Percentiles rank a stretch among this genome's conserved stretches.
Evolutionary conservation across 306 rosid species (phyloP).

Genomic region (Carpinus fangiana): DNA sequence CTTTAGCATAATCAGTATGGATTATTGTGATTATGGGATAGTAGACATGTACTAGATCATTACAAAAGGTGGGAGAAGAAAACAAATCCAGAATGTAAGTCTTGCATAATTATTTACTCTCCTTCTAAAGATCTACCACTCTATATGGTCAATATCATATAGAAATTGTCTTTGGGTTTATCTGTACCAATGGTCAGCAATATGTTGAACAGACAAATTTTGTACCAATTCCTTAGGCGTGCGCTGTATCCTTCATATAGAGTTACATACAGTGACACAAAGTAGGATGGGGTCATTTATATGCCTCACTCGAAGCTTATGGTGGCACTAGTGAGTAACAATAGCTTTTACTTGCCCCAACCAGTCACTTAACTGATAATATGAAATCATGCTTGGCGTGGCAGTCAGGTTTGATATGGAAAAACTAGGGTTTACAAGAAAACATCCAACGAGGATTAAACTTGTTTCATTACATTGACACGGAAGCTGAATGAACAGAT

Average conservation of each 20-base stretch:
- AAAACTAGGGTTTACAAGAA: background rate
- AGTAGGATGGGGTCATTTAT: slow-evolving; percentile 4
- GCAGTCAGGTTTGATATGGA: too few relatives aligned
- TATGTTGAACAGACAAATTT: background rate
- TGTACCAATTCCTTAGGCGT: background rate
- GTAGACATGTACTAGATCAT: background rate
- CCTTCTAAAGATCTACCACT: slow-evolving; percentile 11
- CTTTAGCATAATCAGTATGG: background rate
- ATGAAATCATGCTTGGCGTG: too few relatives aligned
- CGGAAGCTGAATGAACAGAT: background rate
- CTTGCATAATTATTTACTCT: slow-evolving; percentile 1
- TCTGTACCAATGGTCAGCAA: background rate
- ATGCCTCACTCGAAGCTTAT: background rate
- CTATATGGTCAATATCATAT: background rate
- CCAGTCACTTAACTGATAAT: background rate
- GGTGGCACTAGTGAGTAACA: background rate
- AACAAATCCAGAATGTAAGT: background rate
- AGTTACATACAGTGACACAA: slow-evolving; percentile 7
- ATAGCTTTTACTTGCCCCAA: background rate
- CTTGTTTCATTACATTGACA: background rate
- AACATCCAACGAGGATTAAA: background rate
- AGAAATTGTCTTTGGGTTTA: background rate
- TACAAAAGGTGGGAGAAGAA: slow-evolving; percentile 12
- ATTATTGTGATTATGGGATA: background rate
- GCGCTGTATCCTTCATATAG: background rate